These are phyloP conservation scores for Cercospora sp. DNA, from an alignment of 2,329 filamentous ascomycete genomes.

Conservation along the genomic window DNA sequence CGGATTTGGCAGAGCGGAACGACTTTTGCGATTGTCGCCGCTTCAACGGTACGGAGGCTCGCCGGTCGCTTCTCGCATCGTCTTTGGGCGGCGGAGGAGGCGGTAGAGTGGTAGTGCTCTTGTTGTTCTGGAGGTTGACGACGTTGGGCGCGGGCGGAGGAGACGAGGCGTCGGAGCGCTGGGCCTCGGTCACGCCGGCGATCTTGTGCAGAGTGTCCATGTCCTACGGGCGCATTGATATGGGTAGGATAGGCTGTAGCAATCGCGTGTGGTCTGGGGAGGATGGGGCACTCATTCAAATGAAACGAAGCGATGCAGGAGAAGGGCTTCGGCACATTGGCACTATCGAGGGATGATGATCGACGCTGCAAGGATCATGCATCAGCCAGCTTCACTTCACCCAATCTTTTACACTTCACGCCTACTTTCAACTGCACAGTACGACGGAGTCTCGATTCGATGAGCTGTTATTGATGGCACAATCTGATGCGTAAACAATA, in stretches of 20 bases:
- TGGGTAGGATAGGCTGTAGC: conserved; percentile 5
- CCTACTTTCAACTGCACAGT: not conserved
- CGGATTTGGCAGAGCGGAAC: conserved; percentile 24
- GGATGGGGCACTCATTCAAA: not conserved
- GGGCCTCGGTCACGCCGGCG: conserved; percentile 38
- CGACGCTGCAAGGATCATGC: not conserved
- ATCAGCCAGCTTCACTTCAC: conserved; percentile 3
- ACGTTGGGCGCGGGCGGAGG: conserved; percentile 22
- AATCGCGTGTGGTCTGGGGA: conserved; percentile 7
- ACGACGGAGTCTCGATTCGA: not conserved
- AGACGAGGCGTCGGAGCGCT: conserved; percentile 27
- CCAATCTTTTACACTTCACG: not conserved
- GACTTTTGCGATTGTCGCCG: conserved; percentile 35
- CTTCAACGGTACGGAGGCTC: conserved; percentile 39
- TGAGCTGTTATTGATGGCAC: not conserved
- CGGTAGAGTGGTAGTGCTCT: conserved; percentile 31
- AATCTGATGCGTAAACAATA: not conserved
- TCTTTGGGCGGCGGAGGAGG: conserved; percentile 19
- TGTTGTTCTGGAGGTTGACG: conserved; percentile 4
- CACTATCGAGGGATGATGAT: conserved; percentile 4
- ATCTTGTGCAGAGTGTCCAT: conserved; percentile 42
- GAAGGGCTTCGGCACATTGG: not conserved
- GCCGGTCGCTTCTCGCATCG: conserved; percentile 21
- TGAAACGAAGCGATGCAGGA: conserved; percentile 1
- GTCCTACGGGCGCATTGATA: conserved; percentile 6